These are phyloP conservation scores for Phytophthora litchii DNA, from an alignment of 352 stramenopile species.

Conservation along the genomic window DNA sequence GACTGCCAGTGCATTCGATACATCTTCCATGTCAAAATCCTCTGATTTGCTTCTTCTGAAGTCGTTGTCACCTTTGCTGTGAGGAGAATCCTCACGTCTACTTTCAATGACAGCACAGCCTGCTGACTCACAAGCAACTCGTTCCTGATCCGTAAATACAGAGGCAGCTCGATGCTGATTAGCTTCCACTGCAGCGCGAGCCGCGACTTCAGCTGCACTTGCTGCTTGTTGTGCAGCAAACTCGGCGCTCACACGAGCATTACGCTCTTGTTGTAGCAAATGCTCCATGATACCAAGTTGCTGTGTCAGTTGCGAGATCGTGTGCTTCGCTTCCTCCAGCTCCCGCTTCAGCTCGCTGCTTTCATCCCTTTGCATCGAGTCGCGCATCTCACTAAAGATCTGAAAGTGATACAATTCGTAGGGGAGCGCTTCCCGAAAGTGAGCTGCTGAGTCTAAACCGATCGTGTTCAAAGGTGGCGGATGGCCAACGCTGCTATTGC, in stretches of 20 bases:
- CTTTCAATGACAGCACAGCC: background rate
- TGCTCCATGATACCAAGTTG: background rate
- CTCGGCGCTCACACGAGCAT: background rate
- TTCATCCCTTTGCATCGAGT: conserved; percentile 12
- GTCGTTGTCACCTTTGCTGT: background rate
- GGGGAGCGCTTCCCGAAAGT: too few relatives aligned
- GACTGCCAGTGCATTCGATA: background rate
- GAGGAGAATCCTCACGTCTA: background rate
- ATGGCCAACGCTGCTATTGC: background rate
- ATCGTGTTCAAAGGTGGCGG: conserved; percentile 15
- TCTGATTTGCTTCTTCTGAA: background rate
- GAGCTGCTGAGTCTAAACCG: conserved; percentile 2
- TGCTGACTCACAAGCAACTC: conserved; percentile 1
- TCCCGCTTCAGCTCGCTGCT: background rate
- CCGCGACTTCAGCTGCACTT: conserved; percentile 68
- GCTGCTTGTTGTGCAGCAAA: conserved; percentile 42
- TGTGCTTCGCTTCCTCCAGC: conserved; percentile 2
- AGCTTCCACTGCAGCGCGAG: conserved; percentile 71
- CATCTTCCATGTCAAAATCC: conserved; percentile 3
- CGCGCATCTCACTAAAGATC: background rate
- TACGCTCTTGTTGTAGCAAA: conserved; percentile 3
- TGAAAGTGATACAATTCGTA: background rate
- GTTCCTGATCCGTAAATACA: background rate
- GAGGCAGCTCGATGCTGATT: conserved; percentile 34
- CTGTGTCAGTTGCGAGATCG: conserved; percentile 1